Conservation (phyloP, 2,329 filamentous ascomycete species). For the Bipolaris gigantea region DNA sequence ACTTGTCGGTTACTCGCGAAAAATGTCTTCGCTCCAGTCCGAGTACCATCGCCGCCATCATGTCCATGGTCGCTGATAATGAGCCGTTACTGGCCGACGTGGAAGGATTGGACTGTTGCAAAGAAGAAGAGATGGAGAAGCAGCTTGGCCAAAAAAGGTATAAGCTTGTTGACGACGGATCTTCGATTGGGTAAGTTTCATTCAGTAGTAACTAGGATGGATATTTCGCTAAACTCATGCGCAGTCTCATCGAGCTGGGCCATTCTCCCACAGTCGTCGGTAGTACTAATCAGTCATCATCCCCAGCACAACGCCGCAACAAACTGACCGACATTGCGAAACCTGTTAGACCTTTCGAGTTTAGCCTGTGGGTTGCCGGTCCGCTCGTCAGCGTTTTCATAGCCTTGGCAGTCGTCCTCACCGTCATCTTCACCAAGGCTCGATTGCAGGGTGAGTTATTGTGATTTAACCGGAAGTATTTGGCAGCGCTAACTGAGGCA, state of each 20-base stretch:
- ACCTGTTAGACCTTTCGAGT: conserved; percentile 3
- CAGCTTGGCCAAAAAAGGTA: conserved; percentile 20
- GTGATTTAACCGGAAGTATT: conserved; percentile 27
- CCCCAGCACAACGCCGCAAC: background rate
- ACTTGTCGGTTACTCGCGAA: conserved; percentile 21
- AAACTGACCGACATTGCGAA: background rate
- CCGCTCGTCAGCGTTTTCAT: background rate
- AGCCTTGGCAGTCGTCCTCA: background rate
- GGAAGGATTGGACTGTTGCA: conserved; percentile 26
- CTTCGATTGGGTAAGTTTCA: background rate
- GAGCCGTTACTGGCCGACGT: conserved; percentile 25
- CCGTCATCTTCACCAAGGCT: background rate
- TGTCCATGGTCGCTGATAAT: conserved; percentile 20
- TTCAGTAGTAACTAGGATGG: background rate
- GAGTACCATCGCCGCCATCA: conserved; percentile 41
- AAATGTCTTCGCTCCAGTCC: conserved; percentile 39
- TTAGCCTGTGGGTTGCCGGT: background rate
- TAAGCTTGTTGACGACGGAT: background rate
- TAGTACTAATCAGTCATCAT: background rate
- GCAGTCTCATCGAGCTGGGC: background rate
- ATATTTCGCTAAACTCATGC: background rate
- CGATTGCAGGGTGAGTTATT: conserved; percentile 29
- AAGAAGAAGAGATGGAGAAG: conserved; percentile 19
- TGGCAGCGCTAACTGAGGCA: background rate
- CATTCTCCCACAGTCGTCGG: background rate